phyloP scores from a whole-genome alignment of 495 filamentous ascomycete species.

The Aspergillus saccharolyticus region DNA sequence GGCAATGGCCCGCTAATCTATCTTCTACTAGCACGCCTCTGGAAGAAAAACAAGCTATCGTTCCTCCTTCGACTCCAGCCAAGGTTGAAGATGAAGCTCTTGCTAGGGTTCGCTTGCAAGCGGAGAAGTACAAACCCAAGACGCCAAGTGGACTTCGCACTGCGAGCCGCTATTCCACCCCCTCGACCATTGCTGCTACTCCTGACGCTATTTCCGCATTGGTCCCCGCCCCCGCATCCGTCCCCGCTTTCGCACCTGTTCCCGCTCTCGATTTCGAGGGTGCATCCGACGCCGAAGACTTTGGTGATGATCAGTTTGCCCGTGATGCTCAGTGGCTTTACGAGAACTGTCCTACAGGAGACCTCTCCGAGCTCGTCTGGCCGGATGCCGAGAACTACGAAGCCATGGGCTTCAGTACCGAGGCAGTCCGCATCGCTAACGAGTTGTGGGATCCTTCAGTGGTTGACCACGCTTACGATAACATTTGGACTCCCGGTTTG shows the following conservation, averaged over 20 bases:
- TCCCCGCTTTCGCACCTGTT: slow-evolving; percentile 1
- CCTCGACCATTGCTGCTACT: slow-evolving; percentile 18
- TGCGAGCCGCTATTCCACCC: slow-evolving; percentile 32
- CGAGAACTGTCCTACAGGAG: slow-evolving; percentile 24
- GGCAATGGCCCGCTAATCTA: slow-evolving; percentile 1
- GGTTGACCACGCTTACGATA: slow-evolving; percentile 11
- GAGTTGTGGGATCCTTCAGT: slow-evolving; percentile 16
- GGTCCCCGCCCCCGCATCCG: neutral
- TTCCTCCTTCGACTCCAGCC: slow-evolving; percentile 20
- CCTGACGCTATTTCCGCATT: slow-evolving; percentile 10
- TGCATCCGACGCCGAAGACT: slow-evolving; percentile 7
- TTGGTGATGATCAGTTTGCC: slow-evolving; percentile 27
- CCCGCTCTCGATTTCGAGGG: neutral
- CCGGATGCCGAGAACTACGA: slow-evolving; percentile 13
- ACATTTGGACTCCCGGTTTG: slow-evolving; percentile 11
- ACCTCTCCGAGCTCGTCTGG: slow-evolving; percentile 22
- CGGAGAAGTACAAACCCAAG: slow-evolving; percentile 44
- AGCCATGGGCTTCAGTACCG: slow-evolving; percentile 11
- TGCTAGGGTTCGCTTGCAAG: slow-evolving; percentile 31
- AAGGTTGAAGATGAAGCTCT: slow-evolving; percentile 24
- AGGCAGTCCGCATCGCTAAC: slow-evolving; percentile 7
- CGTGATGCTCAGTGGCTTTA: slow-evolving; percentile 26
- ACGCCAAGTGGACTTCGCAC: slow-evolving; percentile 44
- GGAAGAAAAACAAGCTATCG: slow-evolving; percentile 4
- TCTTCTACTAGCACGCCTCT: slow-evolving; percentile 6